phyloP scores from a whole-genome alignment of 495 filamentous ascomycete species.

The Talaromyces adpressus region DNA sequence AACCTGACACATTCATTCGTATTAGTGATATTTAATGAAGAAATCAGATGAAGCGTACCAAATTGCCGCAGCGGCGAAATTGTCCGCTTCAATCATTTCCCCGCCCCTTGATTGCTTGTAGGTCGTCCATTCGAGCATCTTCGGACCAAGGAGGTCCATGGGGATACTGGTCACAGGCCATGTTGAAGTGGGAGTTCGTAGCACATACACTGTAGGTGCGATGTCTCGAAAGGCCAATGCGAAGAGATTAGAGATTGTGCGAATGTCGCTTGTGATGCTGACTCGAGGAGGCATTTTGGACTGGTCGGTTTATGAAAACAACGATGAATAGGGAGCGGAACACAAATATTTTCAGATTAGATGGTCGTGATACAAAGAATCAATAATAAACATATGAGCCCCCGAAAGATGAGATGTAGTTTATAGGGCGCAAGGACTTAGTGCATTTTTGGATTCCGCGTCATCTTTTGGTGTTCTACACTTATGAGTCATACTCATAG shows the following conservation, averaged over 20 bases:
- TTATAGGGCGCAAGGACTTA: not conserved
- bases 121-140: slow-evolving; percentile 6
- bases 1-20: not conserved
- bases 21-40: not conserved
- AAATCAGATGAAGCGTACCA: slow-evolving; percentile 6
- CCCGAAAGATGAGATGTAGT: not conserved
- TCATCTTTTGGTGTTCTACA: not conserved
- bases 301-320: not conserved
- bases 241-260: slow-evolving; percentile 1
- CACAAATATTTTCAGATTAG: not conserved
- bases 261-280: slow-evolving; percentile 6
- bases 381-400: not conserved
- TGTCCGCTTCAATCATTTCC: slow-evolving; percentile 8
- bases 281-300: not conserved
- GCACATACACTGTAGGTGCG: not conserved
- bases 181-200: not conserved
- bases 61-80: slow-evolving; percentile 11
- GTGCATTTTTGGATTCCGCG: not conserved
- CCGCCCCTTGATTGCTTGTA: slow-evolving; percentile 1
- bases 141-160: not conserved
- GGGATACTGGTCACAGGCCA: slow-evolving; percentile 5
- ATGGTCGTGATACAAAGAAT: not conserved
- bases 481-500: not conserved
- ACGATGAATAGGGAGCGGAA: not conserved
- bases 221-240: not conserved